phyloP scores from a whole-genome alignment of 768 basidiomycete species.

The Chlorophyllum brunneum region DNA sequence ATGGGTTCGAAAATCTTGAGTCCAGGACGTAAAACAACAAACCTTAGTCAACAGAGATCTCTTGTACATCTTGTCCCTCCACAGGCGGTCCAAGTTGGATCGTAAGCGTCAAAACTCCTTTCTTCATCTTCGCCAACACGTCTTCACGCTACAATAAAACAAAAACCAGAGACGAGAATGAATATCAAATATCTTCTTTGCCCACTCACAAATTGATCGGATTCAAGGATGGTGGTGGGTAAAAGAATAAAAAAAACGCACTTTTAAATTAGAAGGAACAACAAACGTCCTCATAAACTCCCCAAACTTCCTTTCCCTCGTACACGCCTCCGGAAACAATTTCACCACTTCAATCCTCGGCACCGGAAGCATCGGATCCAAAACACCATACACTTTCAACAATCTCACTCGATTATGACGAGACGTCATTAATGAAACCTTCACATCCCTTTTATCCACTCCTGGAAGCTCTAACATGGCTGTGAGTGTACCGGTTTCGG shows the following conservation, averaged over 20 bases:
- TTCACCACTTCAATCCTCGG: constrained; percentile 15
- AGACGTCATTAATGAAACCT: constrained; percentile 57
- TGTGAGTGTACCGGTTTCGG: constrained; percentile 44
- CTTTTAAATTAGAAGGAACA: constrained; percentile 22
- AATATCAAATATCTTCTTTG: constrained; percentile 15
- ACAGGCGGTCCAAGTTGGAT: constrained; percentile 14
- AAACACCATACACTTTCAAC: constrained; percentile 50
- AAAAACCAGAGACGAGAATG: neutral
- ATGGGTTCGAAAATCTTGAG: neutral
- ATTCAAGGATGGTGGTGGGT: constrained; percentile 12
- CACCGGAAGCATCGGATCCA: constrained; percentile 35
- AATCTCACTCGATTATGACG: constrained; percentile 60
- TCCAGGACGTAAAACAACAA: too few species aligned
- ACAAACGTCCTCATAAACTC: constrained; percentile 22
- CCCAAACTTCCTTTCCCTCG: constrained; percentile 25
- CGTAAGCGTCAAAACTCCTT: constrained; percentile 15
- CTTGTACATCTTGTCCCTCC: constrained; percentile 16
- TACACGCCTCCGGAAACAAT: constrained; percentile 10
- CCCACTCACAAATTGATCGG: constrained; percentile 3
- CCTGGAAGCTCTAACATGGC: constrained; percentile 72
- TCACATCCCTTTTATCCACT: constrained; percentile 52
- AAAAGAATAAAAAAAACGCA: constrained; percentile 16
- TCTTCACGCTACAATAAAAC: constrained; percentile 16
- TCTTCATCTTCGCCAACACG: constrained; percentile 12
- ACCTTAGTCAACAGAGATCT: constrained; percentile 11